phyloP scores from a whole-genome alignment of 768 basidiomycete genomes.

The Naematelia encephala region DNA sequence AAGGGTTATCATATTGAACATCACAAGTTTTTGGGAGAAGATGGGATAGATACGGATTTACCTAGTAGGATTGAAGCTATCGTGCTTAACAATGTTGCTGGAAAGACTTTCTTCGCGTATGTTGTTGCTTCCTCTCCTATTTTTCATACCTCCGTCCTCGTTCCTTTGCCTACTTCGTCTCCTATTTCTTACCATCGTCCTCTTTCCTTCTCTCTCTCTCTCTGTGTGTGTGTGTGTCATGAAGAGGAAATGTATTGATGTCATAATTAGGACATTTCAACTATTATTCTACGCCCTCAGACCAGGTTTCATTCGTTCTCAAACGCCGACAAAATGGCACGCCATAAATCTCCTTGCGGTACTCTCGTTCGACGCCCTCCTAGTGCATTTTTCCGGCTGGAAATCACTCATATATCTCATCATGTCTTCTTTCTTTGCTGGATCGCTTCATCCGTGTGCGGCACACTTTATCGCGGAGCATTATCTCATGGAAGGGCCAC shows the following conservation, averaged over 20 bases:
- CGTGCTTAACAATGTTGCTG: slow-evolving; percentile 87
- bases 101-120: slow-evolving; percentile 96
- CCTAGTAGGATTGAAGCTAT: slow-evolving; percentile 81
- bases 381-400: slow-evolving; percentile 55
- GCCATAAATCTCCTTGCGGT: slow-evolving; percentile 68
- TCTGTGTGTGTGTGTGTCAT: not conserved
- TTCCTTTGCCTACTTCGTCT: slow-evolving; percentile 2
- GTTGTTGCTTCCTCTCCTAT: slow-evolving; percentile 44
- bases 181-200: not conserved
- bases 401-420: slow-evolving; percentile 70
- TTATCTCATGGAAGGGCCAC: slow-evolving; percentile 58
- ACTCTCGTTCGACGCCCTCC: slow-evolving; percentile 66
- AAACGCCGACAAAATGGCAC: slow-evolving; percentile 80
- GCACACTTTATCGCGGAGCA: slow-evolving; percentile 98
- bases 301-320: slow-evolving; percentile 84
- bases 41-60: slow-evolving; percentile 92
- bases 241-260: not conserved
- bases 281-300: slow-evolving; percentile 96
- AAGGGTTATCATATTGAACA: slow-evolving; percentile 97
- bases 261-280: slow-evolving; percentile 70
- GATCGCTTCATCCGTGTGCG: slow-evolving; percentile 89
- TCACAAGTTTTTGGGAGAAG: slow-evolving; percentile 91
- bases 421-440: slow-evolving; percentile 90
- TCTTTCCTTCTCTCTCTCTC: too few relatives aligned
- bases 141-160: not conserved